Evolutionary conservation across 306 rosid species (phyloP).

Genomic region (Prinsepia uniflora): DNA sequence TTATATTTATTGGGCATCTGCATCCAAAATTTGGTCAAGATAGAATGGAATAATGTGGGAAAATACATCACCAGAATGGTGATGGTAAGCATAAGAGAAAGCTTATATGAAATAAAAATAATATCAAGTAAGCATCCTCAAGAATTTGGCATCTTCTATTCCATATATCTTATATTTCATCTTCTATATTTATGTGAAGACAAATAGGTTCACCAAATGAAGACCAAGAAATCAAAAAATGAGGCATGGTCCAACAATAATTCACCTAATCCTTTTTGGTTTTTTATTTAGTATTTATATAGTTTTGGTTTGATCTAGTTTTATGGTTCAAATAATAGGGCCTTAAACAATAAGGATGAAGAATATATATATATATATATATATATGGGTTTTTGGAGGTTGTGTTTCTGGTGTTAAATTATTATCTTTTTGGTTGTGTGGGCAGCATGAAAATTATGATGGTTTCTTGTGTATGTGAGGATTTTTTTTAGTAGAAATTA

Average conservation of each 20-base stretch:
- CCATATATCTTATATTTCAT: too few species aligned
- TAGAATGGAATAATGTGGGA: background rate
- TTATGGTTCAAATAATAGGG: conserved; percentile 13
- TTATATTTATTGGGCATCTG: background rate
- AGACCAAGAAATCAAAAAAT: too few species aligned
- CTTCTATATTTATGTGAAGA: too few species aligned
- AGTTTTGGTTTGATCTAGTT: background rate
- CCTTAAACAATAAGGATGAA: too few species aligned
- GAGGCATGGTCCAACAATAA: too few species aligned
- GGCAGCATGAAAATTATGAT: conserved; percentile 24
- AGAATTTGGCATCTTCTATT: too few species aligned
- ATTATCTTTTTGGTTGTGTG: background rate
- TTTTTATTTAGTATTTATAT: background rate
- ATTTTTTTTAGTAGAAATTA: conserved; percentile 15
- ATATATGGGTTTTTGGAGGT: conserved; percentile 17
- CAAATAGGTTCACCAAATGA: too few species aligned
- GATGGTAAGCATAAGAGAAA: background rate
- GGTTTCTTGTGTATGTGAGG: conserved; percentile 38
- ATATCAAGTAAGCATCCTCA: too few species aligned
- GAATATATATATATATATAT: conserved; percentile 16
- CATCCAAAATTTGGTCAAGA: background rate
- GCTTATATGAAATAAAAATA: background rate
- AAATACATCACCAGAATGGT: background rate
- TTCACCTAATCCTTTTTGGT: too few species aligned
- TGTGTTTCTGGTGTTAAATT: background rate